A percentile compares a stretch with the other conserved stretches of the same genome.
phyloP scores from a whole-genome alignment of 768 basidiomycete genomes.

The Sistotremastrum niveocremeum region DNA sequence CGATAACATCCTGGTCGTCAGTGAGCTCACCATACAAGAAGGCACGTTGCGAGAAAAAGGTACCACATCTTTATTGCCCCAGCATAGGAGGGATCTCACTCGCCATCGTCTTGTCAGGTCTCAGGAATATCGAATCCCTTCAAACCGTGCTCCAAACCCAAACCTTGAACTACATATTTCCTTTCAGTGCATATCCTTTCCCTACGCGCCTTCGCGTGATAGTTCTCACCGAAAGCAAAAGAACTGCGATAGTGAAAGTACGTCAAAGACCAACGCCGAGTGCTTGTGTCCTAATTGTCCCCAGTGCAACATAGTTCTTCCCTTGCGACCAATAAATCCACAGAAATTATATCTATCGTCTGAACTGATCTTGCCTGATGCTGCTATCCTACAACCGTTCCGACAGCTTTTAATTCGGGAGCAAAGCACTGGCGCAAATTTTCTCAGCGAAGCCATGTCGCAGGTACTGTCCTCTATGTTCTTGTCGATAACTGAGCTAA shows the following conservation, averaged over 20 bases:
- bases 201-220: conserved; percentile 61
- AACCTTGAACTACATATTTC: conserved; percentile 61
- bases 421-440: conserved; percentile 34
- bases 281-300: background rate
- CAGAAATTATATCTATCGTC: conserved; percentile 32
- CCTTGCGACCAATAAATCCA: conserved; percentile 21
- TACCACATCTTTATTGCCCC: conserved; percentile 6
- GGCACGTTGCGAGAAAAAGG: conserved; percentile 46
- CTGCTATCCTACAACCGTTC: conserved; percentile 38
- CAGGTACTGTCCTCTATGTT: conserved; percentile 28
- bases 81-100: background rate
- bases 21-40: conserved; percentile 55
- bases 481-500: background rate
- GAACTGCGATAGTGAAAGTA: conserved; percentile 65
- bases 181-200: conserved; percentile 60
- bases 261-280: background rate
- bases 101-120: conserved; percentile 24
- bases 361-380: conserved; percentile 30
- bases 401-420: conserved; percentile 48
- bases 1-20: conserved; percentile 45
- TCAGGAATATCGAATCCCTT: conserved; percentile 46
- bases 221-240: conserved; percentile 46
- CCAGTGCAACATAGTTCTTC: conserved; percentile 49
- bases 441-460: conserved; percentile 38
- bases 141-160: conserved; percentile 55